These are phyloP conservation scores for Leishmania tarentolae DNA, from an alignment of 208 protist species.

Conservation along the genomic window DNA sequence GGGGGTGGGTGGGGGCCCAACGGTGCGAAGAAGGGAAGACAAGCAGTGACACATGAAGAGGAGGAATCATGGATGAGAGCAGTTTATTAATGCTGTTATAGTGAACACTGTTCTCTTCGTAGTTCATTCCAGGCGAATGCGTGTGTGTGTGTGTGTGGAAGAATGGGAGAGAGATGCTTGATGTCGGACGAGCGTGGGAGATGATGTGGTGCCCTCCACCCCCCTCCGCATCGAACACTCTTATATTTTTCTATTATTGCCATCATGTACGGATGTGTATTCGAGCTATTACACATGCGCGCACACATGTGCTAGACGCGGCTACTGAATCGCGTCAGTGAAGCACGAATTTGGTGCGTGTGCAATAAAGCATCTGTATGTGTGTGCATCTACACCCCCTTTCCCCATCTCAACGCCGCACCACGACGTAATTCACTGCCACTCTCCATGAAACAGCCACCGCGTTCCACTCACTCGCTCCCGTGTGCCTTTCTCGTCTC, in stretches of 20 bases:
- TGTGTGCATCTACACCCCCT: neutral
- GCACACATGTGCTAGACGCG: neutral
- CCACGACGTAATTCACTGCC: neutral
- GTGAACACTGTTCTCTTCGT: neutral
- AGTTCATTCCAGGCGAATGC: neutral
- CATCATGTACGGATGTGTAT: no score
- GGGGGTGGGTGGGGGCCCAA: neutral
- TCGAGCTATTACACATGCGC: neutral
- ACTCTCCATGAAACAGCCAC: neutral
- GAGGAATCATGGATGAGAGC: neutral
- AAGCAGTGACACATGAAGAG: neutral
- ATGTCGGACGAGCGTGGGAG: neutral
- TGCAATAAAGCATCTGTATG: neutral
- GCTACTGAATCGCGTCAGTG: neutral
- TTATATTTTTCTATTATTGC: neutral
- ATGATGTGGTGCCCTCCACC: neutral
- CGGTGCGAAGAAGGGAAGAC: neutral
- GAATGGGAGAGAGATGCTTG: constrained; percentile 9
- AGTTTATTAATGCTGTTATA: neutral
- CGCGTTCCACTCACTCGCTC: neutral
- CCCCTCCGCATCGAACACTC: neutral
- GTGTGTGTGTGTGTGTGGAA: neutral
- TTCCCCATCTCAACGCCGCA: constrained; percentile 4
- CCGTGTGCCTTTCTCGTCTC: neutral
- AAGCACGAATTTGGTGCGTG: neutral